Conservation (phyloP, 768 basidiomycete species). For the Exidia glandulosa region DNA sequence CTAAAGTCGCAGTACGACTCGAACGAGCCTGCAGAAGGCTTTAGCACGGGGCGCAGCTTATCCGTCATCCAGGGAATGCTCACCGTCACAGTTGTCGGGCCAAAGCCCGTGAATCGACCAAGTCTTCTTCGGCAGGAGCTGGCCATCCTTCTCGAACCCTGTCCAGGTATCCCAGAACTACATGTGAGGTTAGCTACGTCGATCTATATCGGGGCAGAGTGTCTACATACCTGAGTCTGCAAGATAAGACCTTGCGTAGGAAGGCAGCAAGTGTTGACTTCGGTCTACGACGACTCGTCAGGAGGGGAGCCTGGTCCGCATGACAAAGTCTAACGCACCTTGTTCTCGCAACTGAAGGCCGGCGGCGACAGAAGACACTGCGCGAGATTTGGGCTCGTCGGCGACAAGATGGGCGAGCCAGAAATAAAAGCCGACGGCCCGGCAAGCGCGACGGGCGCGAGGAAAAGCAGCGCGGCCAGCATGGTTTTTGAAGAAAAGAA, state of each 20-base stretch:
- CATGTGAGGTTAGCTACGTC: neutral
- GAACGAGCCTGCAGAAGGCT: slow-evolving; percentile 37
- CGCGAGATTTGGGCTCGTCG: neutral
- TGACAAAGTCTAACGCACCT: neutral
- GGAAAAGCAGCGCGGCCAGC: no score
- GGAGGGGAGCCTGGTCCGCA: neutral
- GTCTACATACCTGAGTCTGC: slow-evolving; percentile 34
- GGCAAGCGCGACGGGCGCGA: no score
- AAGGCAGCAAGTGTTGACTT: slow-evolving; percentile 45
- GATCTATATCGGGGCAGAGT: neutral
- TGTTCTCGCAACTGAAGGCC: slow-evolving; percentile 2
- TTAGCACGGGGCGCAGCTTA: slow-evolving; percentile 10
- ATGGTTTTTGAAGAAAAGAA: no score
- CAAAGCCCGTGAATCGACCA: slow-evolving; percentile 65
- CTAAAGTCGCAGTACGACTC: slow-evolving; percentile 55
- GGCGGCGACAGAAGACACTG: neutral
- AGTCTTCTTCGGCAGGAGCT: slow-evolving; percentile 49
- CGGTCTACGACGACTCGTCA: neutral
- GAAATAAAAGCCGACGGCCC: no score
- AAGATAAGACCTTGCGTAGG: slow-evolving; percentile 54
- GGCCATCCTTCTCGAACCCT: slow-evolving; percentile 47
- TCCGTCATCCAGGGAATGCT: neutral
- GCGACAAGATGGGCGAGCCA: neutral
- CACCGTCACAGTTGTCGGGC: slow-evolving; percentile 68
- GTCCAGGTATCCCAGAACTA: slow-evolving; percentile 54